Conservation (phyloP, 345 rosid genomes). For the Boechera divaricarpa region DNA sequence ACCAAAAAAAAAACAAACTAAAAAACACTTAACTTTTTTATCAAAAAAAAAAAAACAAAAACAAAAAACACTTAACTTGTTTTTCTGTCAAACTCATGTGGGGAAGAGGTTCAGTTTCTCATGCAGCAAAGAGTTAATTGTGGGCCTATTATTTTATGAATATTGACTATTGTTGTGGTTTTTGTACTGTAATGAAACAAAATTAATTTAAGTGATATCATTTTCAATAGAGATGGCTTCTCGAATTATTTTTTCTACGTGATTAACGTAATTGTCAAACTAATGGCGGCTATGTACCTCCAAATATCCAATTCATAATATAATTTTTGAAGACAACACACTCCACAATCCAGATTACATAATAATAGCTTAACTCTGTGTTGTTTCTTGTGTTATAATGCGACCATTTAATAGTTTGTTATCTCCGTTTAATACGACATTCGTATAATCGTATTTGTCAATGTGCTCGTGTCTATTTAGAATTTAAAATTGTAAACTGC, state of each 20-base stretch:
- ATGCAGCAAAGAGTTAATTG: conserved; percentile 26
- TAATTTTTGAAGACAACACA: background rate
- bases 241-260: background rate
- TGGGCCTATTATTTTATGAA: conserved; percentile 1
- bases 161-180: conserved; percentile 30
- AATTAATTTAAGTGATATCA: conserved; percentile 7
- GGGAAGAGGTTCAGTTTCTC: conserved; percentile 32
- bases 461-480: conserved; percentile 13
- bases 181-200: conserved; percentile 28
- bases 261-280: conserved; percentile 35
- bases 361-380: background rate
- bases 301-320: background rate
- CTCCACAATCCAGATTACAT: background rate
- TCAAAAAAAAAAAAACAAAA: no score
- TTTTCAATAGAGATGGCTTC: conserved; percentile 43
- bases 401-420: background rate
- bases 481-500: background rate
- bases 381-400: conserved; percentile 1
- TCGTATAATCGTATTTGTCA: background rate
- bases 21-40: background rate
- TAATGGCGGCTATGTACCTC: conserved; percentile 30
- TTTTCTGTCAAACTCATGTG: conserved; percentile 34
- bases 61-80: background rate
- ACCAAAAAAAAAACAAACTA: background rate
- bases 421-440: background rate